Base-by-base conservation (phyloP, 768 basidiomycete species). In the Russula sp. region DNA sequence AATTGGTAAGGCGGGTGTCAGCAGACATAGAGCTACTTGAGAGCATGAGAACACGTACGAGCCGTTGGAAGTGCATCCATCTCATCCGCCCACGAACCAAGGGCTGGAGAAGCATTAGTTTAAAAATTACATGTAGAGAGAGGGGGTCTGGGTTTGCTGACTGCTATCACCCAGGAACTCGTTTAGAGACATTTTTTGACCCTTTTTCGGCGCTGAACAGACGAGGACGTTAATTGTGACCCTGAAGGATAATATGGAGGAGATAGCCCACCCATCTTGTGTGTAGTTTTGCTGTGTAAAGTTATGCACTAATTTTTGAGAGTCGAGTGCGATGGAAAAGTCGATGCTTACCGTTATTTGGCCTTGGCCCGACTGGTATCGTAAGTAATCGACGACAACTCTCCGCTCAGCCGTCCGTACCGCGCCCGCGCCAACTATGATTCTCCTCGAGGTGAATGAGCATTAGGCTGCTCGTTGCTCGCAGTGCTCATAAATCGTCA, bases 71-170 rank as follows among this genome's bases (percentile, higher is more conserved):
- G 81, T 35, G 81, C 69, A 67, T 97, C 95, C 92, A 98, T 94
- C 75, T 98, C 97, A 73, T 98, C 97, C 7, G 97, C 97, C 97
- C 97, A 99, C 71, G 92, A 95, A 70, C 93, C 96, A 56, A 90
- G 76, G 56, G 85, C 92, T 93, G 61, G 14, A 60, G 69, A 38
- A 56, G 64, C 50, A 65, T 54, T 58, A 53, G 59, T 54, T 45
- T 53, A 65, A 63, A 63, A 66, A 7, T 46, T 63, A 20, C 11
- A 57, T 35, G 55, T 35, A 58, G 62, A 58, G 57, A 69, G 69
- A n/a, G 68, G 43, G 60, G 58, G 22, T 42, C 53, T 20, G 58
- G 59, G 54, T 65, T 62, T 56, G 77, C 92, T 72, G 68, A 96
- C 96, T 72, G 68, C 73, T 80, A 75, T 97, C 93, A 48, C 85